Evolutionary conservation across 192 early-diverging fungal species (phyloP), one percentile per base, ranked within the genome.

Genomic region (Phycomyces blakesleeanus): DNA sequence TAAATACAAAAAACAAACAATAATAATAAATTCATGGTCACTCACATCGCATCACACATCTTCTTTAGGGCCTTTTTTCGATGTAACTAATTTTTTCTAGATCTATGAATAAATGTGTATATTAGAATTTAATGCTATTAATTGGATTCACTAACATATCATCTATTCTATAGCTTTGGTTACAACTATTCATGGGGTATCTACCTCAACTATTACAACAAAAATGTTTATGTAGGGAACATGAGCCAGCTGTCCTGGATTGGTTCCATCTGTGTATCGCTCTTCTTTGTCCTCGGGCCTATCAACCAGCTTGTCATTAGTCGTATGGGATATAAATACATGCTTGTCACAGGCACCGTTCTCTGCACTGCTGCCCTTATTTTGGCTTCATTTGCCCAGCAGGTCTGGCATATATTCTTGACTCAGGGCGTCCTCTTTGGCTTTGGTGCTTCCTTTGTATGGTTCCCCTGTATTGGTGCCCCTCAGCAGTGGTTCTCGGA

Each of bases 351-450:
- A 7, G 87, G 87, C 5, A 80, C 71, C 14, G 50, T 72, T 47
- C 42, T 82, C 14, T 73, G 74, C 56, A 51, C 70, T 9, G 16
- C 72, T 2, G 71, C 78, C n/a, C 63, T 83, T 42, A 44, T 82
- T 22, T 49, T 83, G 44, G 75, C 82, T 2, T 76, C 76, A 10
- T 80, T 82, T 58, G 71, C 77, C 4, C 68, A 52, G 12, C 61
- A 79, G 39, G 69, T 88, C 0, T 91, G 89, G 89, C 89, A 93
- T 37, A 69, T 93, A 15, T 81, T 88, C 49, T 64, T 90, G 27
- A 83, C 90, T 1, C 91, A 92, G 67, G 88, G 88, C 9, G 62
- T 91, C 5, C 44, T 94, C 60, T 86, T 89, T 70, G 92, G 92
- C 3, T 63, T 90, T 22, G 91, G 89, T 6, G 71, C 78, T 15